phyloP scores from a whole-genome alignment of 2,329 filamentous ascomycete genomes.

The Fusarium compactum region DNA sequence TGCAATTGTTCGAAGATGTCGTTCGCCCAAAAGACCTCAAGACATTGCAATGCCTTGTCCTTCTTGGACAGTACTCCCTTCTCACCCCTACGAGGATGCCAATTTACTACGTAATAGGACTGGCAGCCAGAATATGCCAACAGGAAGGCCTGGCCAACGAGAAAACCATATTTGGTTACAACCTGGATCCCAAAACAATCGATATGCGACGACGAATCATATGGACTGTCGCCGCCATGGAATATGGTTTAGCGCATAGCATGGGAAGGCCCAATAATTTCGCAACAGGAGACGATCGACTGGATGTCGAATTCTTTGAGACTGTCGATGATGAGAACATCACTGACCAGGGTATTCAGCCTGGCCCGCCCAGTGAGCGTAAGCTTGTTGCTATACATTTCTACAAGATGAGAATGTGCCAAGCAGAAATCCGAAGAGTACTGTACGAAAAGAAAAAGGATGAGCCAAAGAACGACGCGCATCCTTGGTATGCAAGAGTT shows the following conservation, averaged over 20 bases:
- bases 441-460: conserved; percentile 87
- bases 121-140: conserved; percentile 88
- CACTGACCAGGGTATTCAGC: conserved; percentile 77
- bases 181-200: conserved; percentile 78
- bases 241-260: conserved; percentile 86
- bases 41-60: conserved; percentile 87
- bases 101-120: conserved; percentile 91
- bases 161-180: conserved; percentile 79
- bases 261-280: conserved; percentile 90
- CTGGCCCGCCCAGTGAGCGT: conserved; percentile 79
- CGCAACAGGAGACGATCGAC: conserved; percentile 81
- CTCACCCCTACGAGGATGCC: conserved; percentile 92
- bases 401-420: conserved; percentile 88
- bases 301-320: conserved; percentile 89
- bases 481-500: conserved; percentile 90
- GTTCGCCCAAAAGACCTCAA: conserved; percentile 89
- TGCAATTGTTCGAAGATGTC: conserved; percentile 85
- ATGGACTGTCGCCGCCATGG: conserved; percentile 91
- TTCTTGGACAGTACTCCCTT: conserved; percentile 92
- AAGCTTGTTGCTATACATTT: conserved; percentile 94
- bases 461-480: conserved; percentile 80
- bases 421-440: conserved; percentile 87
- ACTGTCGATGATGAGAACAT: conserved; percentile 87
- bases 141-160: conserved; percentile 90
- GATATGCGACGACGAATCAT: conserved; percentile 91